Evolutionary conservation across 2,329 filamentous ascomycete genomes (phyloP), one percentile per base, ranked within the genome.

Genomic region (Trichoderma pleuroti): DNA sequence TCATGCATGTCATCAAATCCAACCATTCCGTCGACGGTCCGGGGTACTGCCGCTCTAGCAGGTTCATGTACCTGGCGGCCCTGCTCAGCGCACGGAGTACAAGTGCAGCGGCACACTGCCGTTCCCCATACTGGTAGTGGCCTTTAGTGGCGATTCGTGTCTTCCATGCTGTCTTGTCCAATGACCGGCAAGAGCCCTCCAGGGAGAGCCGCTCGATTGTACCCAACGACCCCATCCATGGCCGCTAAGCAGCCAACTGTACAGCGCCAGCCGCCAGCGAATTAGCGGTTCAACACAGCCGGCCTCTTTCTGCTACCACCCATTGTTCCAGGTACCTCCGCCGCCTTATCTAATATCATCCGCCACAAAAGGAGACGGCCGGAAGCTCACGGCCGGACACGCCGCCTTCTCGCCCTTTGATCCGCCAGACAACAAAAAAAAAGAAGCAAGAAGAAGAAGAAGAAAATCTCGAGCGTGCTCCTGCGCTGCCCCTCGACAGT

Each of bases 351-450:
- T 62, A 68, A 68, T 52, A 49, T 46, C 66, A 39, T 59, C 67
- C 65, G 42, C 70, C 70, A 71, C 70, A 71, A 71, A 71, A 71
- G 66, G 70, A 66, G 67, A 68, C 66, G 60, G 36, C 65, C 70
- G 65, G 65, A 69, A 64, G 70, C 66, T 71, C 65, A 71, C 59
- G 66, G 70, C 65, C 70, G 70, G 70, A 49, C 65, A 71, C 70
- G 69, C 69, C 69, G 69, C 34, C n/a, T 71, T 71, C 63, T 67
- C 70, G 70, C 65, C 70, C 70, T 69, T 65, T 59, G 49, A 56
- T 71, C 54, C 69, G 46, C 63, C 39, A 54, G 52, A 66, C 36
- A 59, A 46, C 52, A n/a, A 46, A 49, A 61, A 46, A 46, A n/a
- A 61, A 61, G 24, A 34, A 54, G n/a, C n/a, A n/a, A n/a, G 26